Evolutionary conservation across 441 rosid species (phyloP).

Genomic region (Erodium texanum): DNA sequence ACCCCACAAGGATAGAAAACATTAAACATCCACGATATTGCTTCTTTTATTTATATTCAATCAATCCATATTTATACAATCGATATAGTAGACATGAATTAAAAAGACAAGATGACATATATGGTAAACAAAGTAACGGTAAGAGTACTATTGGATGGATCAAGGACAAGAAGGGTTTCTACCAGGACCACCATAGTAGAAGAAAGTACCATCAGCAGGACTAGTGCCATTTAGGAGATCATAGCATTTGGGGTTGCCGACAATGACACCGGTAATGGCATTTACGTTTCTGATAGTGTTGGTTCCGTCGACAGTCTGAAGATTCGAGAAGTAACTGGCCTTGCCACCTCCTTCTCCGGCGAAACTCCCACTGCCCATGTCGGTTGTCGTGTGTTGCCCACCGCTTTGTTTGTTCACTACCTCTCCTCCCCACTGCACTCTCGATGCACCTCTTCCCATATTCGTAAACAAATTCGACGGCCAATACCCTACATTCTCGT

Average conservation of each 20-base stretch:
- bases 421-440: not conserved
- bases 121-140: too few species aligned
- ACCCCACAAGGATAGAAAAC: too few species aligned
- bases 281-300: conserved; percentile 30
- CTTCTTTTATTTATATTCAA: too few species aligned
- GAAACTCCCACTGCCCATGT: not conserved
- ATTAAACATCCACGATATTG: too few species aligned
- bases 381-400: not conserved
- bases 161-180: conserved; percentile 56
- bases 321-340: conserved; percentile 23
- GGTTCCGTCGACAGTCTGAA: conserved; percentile 45
- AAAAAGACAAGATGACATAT: too few species aligned
- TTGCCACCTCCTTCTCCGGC: not conserved
- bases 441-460: not conserved
- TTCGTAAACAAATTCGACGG: not conserved
- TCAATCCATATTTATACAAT: too few species aligned
- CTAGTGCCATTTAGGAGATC: conserved; percentile 37
- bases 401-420: not conserved
- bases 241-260: conserved; percentile 51
- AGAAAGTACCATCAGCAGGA: conserved; percentile 53
- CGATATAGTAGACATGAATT: too few species aligned
- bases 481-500: not conserved
- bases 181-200: conserved; percentile 75
- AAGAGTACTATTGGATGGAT: not conserved
- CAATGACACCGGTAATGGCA: not conserved